These are phyloP conservation scores for Torrubiella hemipterigena DNA, from an alignment of 2,329 filamentous ascomycete species.

Conservation along the genomic window DNA sequence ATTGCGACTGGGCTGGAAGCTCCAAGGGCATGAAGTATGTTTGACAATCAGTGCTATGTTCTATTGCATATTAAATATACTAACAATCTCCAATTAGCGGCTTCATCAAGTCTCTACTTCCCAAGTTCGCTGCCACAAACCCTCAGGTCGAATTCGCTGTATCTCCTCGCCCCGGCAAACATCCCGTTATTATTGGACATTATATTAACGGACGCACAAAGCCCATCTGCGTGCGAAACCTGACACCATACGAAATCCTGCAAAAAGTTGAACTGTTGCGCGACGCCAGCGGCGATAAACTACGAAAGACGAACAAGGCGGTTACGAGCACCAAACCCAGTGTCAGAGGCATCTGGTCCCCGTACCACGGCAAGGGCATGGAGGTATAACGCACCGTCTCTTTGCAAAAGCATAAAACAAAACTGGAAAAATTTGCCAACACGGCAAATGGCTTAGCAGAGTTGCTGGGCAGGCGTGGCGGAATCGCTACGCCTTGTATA, in stretches of 20 bases:
- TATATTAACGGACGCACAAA: constrained; percentile 88
- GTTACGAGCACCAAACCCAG: constrained; percentile 52
- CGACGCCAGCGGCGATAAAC: constrained; percentile 64
- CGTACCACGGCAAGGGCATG: constrained; percentile 51
- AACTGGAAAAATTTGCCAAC: constrained; percentile 1
- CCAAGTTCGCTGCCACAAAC: constrained; percentile 67
- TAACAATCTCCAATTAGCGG: constrained; percentile 37
- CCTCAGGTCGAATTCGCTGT: constrained; percentile 86
- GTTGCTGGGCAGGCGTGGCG: too few species aligned
- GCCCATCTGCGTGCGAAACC: constrained; percentile 77
- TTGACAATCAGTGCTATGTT: not conserved
- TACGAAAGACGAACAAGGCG: constrained; percentile 50
- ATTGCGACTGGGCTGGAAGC: constrained; percentile 92
- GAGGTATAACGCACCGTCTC: too few species aligned
- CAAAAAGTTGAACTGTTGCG: constrained; percentile 66
- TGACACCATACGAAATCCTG: constrained; percentile 68
- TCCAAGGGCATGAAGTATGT: constrained; percentile 87
- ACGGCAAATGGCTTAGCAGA: not conserved
- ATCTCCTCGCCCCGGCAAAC: constrained; percentile 77
- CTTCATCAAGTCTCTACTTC: constrained; percentile 69
- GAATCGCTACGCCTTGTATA: constrained; percentile 4
- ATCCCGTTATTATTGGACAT: constrained; percentile 78
- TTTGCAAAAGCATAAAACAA: too few species aligned
- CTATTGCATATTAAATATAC: not conserved
- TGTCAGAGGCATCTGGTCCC: constrained; percentile 60